Evolutionary conservation across 2,329 filamentous ascomycete genomes (phyloP), one percentile per base, ranked within the genome.

Genomic region (Mollisia scopiformis): DNA sequence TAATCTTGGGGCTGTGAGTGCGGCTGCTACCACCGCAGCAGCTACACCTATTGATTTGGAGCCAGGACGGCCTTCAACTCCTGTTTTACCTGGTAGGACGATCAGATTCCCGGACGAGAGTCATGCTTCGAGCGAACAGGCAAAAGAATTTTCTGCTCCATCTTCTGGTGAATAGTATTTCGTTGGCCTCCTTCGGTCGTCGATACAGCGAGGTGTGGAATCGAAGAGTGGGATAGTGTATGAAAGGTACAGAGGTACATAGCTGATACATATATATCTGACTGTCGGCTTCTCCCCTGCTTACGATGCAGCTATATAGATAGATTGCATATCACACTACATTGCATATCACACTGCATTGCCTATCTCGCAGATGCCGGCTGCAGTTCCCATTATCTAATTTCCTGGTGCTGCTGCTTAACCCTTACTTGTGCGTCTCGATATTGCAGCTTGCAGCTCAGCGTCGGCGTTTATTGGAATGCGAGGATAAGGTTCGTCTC

Each of bases 51-150:
- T 25, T 21, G 43, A 41, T 16, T 16, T 49, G 33, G 33, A 23
- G n/a, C n/a, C n/a, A n/a, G n/a, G n/a, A 27, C 39, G 59, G n/a
- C 61, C 64, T 16, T 53, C 56, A 3, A 68, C 65, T 14, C 65
- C 68, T 6, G 59, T 58, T 13, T 52, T 62, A 10, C 30, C 49
- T 31, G 56, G 68, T 31, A 75, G 79, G 61, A 77, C 75, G 16
- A 78, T 82, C 62, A 76, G 78, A 4, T 81, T 82, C 57, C 77
- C 78, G 4, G 79, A 80, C 63, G 80, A 80, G 60, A 59, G 67
- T 52, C 23, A 10, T 6, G 23, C 25, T 37, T 19, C 30, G 30
- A 57, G 21, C 11, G 35, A 19, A 16, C n/a, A 6, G 21, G 7
- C 33, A 23, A 37, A 33, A 10, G 47, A 14, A 41, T 11, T 10